phyloP scores from a whole-genome alignment of 345 rosid genomes.

The Eucalyptus sp. region DNA sequence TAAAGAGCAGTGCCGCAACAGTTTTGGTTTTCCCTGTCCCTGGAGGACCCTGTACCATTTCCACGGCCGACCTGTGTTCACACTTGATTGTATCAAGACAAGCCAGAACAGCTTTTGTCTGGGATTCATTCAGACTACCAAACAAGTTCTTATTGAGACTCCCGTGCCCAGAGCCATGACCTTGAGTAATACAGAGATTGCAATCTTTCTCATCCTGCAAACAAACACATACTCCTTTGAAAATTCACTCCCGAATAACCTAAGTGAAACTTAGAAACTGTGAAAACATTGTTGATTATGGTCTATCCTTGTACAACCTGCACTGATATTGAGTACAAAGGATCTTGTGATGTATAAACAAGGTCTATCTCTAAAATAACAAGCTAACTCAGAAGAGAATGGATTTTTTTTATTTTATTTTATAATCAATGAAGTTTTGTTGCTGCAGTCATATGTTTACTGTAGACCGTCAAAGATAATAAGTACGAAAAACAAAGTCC shows the following conservation, averaged over 20 bases:
- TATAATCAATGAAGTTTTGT: background rate
- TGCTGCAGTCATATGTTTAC: background rate
- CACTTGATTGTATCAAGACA: background rate
- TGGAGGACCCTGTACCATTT: constrained; percentile 16
- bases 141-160: background rate
- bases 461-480: background rate
- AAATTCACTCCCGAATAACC: background rate
- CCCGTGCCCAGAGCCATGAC: background rate
- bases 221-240: background rate
- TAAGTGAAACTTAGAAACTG: background rate
- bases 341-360: background rate
- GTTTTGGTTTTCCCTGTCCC: constrained; percentile 15
- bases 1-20: background rate
- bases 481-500: background rate
- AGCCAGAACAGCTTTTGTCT: background rate
- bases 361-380: background rate
- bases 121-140: constrained; percentile 4
- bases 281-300: background rate
- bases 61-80: background rate
- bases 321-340: background rate
- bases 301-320: background rate
- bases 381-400: background rate
- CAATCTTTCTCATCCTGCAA: background rate
- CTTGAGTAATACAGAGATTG: background rate
- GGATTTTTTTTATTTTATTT: background rate